Evolutionary conservation across 805 yeast species (phyloP), one percentile per base, ranked within the genome.

Genomic region (Spathaspora arborariae): DNA sequence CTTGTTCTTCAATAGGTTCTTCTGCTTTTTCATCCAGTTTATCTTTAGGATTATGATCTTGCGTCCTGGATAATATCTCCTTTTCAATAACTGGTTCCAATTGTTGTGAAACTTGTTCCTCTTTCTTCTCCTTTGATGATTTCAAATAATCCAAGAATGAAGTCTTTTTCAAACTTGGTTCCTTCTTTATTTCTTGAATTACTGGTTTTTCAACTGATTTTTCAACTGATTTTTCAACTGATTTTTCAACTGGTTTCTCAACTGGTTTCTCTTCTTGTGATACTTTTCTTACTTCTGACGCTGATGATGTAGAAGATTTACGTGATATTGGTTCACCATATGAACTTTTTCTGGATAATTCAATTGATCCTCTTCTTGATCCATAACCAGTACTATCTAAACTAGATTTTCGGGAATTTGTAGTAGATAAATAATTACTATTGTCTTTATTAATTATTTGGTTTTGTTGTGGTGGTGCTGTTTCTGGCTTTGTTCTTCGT

Each of bases 101-200:
- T 7, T 30, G 35, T 7, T 9, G 35, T 30, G n/a, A 27, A 4
- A 27, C 10, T 30, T 30, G 35, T 19, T 44, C 56, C 13, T 30
- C 41, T 16, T 48, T 42, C 18, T 41, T 44, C 15, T 45, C 51
- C 39, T 49, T 46, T 2, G 47, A 15, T 41, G 41, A 30, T 26
- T 45, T 47, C 19, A 44, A 21, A 41, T 50, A 50, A 36, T 44
- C 52, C 13, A 49, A 39, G 41, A 50, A 50, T 2, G 53, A 50
- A 3, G 53, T 50, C 22, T 49, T 49, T 20, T 47, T 47, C 24
- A 22, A 37, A 7, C 21, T 5, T 6, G 34, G 15, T 39, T 36
- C 20, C 44, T 39, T 21, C 16, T 9, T 16, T 20, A 19, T 9
- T 10, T 30, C 35, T 30, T 30, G 33, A 27, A 27, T 16, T 10